Conservation (phyloP, 192 early-diverging fungal species). For the Coemansia sp. region DNA sequence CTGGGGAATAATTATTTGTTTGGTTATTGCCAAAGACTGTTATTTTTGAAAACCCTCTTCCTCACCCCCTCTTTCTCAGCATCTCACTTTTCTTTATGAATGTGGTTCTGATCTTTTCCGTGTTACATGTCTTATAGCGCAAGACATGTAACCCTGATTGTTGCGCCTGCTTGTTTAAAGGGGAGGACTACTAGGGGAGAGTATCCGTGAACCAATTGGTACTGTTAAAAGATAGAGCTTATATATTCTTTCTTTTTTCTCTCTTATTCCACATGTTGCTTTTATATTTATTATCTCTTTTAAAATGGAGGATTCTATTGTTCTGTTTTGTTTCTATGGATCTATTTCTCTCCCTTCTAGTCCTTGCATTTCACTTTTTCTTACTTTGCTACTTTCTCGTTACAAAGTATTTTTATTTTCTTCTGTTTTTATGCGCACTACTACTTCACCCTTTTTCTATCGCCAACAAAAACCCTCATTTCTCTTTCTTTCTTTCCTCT, state of each 20-base stretch:
- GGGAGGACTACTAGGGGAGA: not conserved
- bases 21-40: not conserved
- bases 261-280: not conserved
- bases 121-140: not conserved
- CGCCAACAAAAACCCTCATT: not conserved
- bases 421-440: constrained; percentile 3
- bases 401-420: constrained; percentile 11
- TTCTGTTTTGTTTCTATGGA: not conserved
- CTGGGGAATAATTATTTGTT: no score
- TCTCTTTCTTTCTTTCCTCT: not conserved
- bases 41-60: not conserved
- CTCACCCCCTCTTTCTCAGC: no score
- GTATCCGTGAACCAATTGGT: not conserved
- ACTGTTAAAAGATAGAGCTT: not conserved
- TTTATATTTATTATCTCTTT: not conserved
- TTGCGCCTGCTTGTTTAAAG: constrained; percentile 1
- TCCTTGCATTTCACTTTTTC: constrained; percentile 6
- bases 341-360: not conserved
- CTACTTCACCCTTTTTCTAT: constrained; percentile 6
- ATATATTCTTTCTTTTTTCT: not conserved
- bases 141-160: not conserved
- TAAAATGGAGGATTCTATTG: no score
- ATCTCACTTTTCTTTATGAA: no score
- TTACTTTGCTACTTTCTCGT: not conserved
- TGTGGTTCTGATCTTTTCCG: not conserved